A percentile compares a stretch with the other conserved stretches of the same genome.
Conservation (phyloP, 2,329 filamentous ascomycete genomes). For the Pseudocercospora vitis region DNA sequence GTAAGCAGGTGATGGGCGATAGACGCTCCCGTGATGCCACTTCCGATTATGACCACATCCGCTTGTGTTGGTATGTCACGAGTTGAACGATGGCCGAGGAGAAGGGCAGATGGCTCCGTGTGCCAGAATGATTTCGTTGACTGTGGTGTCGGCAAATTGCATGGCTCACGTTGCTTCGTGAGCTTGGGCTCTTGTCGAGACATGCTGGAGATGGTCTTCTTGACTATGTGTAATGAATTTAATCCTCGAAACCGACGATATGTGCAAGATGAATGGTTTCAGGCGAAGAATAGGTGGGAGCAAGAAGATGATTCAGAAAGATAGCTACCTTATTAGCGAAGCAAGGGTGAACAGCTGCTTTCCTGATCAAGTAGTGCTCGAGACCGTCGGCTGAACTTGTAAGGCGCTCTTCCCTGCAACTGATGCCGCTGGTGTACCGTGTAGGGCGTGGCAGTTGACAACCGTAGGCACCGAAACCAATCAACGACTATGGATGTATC, state of each 20-base stretch:
- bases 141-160: constrained; percentile 27
- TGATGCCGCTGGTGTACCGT: neutral
- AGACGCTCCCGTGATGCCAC: constrained; percentile 73
- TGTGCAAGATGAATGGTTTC: neutral
- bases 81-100: constrained; percentile 69
- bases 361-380: constrained; percentile 9
- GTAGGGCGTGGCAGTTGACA: neutral
- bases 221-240: neutral
- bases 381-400: neutral
- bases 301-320: neutral
- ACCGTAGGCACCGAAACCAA: neutral
- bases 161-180: constrained; percentile 25
- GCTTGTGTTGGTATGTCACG: constrained; percentile 59
- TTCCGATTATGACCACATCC: constrained; percentile 72
- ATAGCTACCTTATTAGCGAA: neutral
- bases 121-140: constrained; percentile 68
- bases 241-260: too few relatives aligned
- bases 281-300: neutral
- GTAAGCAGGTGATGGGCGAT: constrained; percentile 58
- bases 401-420: neutral
- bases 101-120: constrained; percentile 61
- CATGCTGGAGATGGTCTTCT: too few relatives aligned
- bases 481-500: too few relatives aligned
- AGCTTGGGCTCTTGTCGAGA: constrained; percentile 26
- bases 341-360: constrained; percentile 11